Evolutionary conservation across 2,329 filamentous ascomycete species (phyloP).

Genomic region (Cordyceps tenuipes): DNA sequence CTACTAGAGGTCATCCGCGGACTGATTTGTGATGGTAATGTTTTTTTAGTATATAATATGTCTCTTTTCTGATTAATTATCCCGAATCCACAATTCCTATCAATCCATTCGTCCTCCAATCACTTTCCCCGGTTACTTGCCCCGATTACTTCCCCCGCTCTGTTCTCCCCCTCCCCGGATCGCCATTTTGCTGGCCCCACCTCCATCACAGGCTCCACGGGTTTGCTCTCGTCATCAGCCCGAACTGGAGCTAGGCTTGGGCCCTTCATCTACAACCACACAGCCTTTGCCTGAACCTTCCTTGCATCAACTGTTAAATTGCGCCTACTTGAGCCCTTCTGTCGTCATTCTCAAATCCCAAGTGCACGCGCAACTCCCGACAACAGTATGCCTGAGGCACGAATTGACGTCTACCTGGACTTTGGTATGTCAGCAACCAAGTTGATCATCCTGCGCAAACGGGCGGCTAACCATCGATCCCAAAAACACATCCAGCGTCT

Average conservation of each 20-base stretch:
- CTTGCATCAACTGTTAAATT: background rate
- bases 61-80: too few species aligned
- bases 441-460: background rate
- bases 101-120: background rate
- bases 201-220: background rate
- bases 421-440: constrained; percentile 41
- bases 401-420: constrained; percentile 60
- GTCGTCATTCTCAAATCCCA: background rate
- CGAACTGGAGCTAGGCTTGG: background rate
- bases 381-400: constrained; percentile 45
- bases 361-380: background rate
- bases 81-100: background rate
- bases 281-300: background rate
- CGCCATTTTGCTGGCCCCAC: background rate
- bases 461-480: background rate
- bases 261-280: background rate
- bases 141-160: background rate
- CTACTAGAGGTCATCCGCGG: background rate
- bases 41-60: too few species aligned
- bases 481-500: constrained; percentile 43
- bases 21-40: too few species aligned
- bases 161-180: background rate
- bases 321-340: background rate
- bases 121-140: too few species aligned
- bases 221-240: background rate